Percentiles rank a stretch among this genome's conserved stretches.
Evolutionary conservation across 2,329 filamentous ascomycete species (phyloP).

Genomic region (Xylariomycetidae sp.): DNA sequence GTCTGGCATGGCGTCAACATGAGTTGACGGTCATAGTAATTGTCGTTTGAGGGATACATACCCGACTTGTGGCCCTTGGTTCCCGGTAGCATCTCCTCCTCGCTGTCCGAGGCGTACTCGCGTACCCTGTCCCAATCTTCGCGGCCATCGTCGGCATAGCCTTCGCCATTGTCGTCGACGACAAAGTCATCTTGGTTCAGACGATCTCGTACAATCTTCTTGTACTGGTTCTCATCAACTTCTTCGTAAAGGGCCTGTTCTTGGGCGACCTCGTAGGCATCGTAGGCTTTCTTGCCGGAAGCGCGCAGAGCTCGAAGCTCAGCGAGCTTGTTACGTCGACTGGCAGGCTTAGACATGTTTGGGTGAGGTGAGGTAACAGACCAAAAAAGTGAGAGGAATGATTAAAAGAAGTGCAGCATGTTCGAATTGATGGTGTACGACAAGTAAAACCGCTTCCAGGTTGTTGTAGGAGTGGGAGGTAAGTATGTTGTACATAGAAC

Average conservation of each 20-base stretch:
- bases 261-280: slow-evolving; percentile 81
- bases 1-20: slow-evolving; percentile 40
- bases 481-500: slow-evolving; percentile 2
- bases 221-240: slow-evolving; percentile 95
- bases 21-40: slow-evolving; percentile 1
- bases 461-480: too few species aligned
- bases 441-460: too few species aligned
- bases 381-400: neutral
- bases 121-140: slow-evolving; percentile 84
- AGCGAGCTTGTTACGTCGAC: slow-evolving; percentile 55
- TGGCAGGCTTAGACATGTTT: slow-evolving; percentile 37
- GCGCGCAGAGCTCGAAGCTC: slow-evolving; percentile 81
- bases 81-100: slow-evolving; percentile 53
- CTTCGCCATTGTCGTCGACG: slow-evolving; percentile 95
- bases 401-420: too few species aligned
- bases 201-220: slow-evolving; percentile 85
- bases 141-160: slow-evolving; percentile 92
- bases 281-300: slow-evolving; percentile 86
- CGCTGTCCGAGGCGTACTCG: slow-evolving; percentile 67
- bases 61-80: slow-evolving; percentile 49
- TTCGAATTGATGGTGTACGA: too few species aligned
- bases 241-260: slow-evolving; percentile 87
- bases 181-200: slow-evolving; percentile 96
- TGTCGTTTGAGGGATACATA: slow-evolving; percentile 28
- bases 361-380: neutral